Evolutionary conservation across 257 asterid genomes (phyloP).

Genomic region (Plantago ovata): DNA sequence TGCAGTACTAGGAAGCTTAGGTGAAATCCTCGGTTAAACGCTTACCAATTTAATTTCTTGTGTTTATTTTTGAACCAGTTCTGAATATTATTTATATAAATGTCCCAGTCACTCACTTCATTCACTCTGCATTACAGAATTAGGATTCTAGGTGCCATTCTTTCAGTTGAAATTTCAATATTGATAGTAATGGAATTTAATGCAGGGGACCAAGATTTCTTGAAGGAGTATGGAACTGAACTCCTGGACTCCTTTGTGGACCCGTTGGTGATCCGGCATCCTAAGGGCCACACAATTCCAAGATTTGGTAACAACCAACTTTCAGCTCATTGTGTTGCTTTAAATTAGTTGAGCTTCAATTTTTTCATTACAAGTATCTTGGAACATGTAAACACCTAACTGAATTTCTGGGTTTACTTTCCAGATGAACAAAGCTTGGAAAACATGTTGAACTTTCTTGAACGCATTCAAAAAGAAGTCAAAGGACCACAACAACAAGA

Average conservation of each 20-base stretch:
- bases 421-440: conserved; percentile 53
- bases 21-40: too few species aligned
- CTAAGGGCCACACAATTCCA: conserved; percentile 79
- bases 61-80: too few species aligned
- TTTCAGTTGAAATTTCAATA: background rate
- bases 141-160: too few species aligned
- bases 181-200: background rate
- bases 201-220: conserved; percentile 73
- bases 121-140: too few species aligned
- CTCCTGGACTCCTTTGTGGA: conserved; percentile 60
- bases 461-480: conserved; percentile 41
- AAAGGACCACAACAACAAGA: conserved; percentile 23
- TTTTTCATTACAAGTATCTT: background rate
- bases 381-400: background rate
- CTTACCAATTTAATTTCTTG: too few species aligned
- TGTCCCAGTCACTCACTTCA: too few species aligned
- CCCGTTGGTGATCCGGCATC: conserved; percentile 76
- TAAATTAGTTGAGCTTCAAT: background rate
- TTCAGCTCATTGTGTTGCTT: conserved; percentile 1
- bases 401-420: conserved; percentile 1
- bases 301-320: conserved; percentile 58
- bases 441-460: conserved; percentile 52
- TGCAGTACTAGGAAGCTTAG: background rate
- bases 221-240: conserved; percentile 49
- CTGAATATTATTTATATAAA: too few species aligned